A percentile compares a stretch with the other conserved stretches of the same genome.
Evolutionary conservation across 2,329 filamentous ascomycete genomes (phyloP).

Genomic region (Fusarium dlaminii): DNA sequence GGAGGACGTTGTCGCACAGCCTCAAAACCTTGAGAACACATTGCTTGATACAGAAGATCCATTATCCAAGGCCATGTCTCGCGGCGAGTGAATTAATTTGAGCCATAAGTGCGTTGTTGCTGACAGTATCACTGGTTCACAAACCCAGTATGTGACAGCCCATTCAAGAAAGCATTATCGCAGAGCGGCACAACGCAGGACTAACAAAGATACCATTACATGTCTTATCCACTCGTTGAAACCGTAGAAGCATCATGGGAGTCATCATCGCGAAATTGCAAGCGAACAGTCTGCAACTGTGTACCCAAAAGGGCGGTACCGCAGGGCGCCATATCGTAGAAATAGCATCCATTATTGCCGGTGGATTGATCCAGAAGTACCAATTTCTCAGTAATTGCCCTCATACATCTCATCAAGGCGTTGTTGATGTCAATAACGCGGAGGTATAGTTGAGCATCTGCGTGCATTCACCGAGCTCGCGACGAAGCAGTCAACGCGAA

Average conservation of each 20-base stretch:
- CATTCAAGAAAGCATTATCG: not conserved
- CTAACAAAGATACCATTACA: rapidly evolving
- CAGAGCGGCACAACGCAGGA: not conserved
- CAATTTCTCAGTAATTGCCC: no score
- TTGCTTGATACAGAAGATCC: not conserved
- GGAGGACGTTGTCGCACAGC: not conserved
- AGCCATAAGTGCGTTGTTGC: rapidly evolving
- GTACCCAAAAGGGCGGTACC: not conserved
- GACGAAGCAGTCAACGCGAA: not conserved
- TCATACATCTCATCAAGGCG: no score
- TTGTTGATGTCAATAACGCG: not conserved
- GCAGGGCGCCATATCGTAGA: not conserved
- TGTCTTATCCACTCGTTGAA: rapidly evolving
- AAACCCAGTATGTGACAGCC: not conserved
- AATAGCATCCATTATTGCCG: not conserved
- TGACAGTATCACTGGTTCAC: not conserved
- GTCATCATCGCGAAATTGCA: rapidly evolving
- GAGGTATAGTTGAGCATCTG: not conserved
- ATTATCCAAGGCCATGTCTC: rapidly evolving
- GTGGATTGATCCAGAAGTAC: not conserved
- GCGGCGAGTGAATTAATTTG: rapidly evolving
- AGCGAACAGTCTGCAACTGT: not conserved
- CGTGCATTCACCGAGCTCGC: not conserved
- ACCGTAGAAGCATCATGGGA: not conserved
- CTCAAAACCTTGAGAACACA: not conserved